Conservation (phyloP, 2,329 filamentous ascomycete species). For the Fusarium sp. region DNA sequence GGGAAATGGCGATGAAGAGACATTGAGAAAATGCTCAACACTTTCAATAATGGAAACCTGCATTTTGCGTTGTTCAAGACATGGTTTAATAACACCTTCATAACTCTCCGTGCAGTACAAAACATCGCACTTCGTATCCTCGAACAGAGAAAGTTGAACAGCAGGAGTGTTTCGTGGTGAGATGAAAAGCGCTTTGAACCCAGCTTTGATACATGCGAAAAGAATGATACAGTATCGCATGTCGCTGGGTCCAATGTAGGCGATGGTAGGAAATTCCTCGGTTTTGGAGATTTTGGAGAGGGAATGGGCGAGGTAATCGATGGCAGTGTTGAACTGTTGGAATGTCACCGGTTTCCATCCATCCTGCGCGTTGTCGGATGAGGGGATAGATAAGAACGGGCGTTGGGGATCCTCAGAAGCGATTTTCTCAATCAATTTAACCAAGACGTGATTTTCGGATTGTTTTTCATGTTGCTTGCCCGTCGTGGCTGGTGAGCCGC, state of each 20-base stretch:
- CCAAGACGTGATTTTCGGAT: not conserved
- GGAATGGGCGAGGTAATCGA: slow-evolving; percentile 3
- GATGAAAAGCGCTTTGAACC: slow-evolving; percentile 9
- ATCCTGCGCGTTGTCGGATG: not conserved
- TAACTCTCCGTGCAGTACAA: not conserved
- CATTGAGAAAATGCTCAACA: not conserved
- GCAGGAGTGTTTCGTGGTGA: not conserved
- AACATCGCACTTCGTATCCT: not conserved
- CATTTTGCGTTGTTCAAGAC: not conserved
- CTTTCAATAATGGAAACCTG: not conserved
- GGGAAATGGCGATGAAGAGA: not conserved
- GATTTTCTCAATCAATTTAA: not conserved
- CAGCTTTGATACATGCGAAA: not conserved
- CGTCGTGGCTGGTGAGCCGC: not conserved
- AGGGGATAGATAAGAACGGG: not conserved
- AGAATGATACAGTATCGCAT: not conserved
- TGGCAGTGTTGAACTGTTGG: not conserved
- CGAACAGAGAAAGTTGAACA: slow-evolving; percentile 9
- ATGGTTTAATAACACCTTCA: not conserved
- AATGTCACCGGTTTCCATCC: not conserved
- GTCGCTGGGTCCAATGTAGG: slow-evolving; percentile 7
- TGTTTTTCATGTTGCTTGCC: not conserved
- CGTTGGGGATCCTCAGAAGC: not conserved
- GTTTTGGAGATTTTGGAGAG: not conserved
- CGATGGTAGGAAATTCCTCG: not conserved